Percentiles rank a stretch among this genome's conserved stretches.
These are phyloP conservation scores for Brasenia schreberi DNA, from an alignment of 164 flowering plant species.

Conservation along the genomic window DNA sequence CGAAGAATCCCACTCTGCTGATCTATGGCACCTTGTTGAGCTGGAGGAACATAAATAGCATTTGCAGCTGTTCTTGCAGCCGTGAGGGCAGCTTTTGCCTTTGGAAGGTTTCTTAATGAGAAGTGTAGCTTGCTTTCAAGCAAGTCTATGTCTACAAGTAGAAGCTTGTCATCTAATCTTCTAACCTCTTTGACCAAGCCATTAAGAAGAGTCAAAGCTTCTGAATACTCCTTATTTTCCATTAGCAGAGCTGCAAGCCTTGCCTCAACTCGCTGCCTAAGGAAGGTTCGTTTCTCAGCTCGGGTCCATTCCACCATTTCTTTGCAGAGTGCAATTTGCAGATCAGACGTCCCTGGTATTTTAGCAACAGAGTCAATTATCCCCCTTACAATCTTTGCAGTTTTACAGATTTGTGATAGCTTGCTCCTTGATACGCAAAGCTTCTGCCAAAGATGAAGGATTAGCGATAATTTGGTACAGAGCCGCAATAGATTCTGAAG, in stretches of 20 bases:
- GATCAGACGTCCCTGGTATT: slow-evolving; percentile 44
- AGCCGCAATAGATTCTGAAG: slow-evolving; percentile 34
- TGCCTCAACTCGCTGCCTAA: slow-evolving; percentile 49
- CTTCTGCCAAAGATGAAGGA: slow-evolving; percentile 47
- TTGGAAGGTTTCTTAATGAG: slow-evolving; percentile 45
- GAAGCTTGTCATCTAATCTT: slow-evolving; percentile 40
- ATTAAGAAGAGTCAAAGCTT: slow-evolving; percentile 29
- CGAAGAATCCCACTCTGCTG: slow-evolving; percentile 56
- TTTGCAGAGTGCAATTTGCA: slow-evolving; percentile 47
- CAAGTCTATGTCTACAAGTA: slow-evolving; percentile 49
- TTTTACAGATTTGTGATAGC: slow-evolving; percentile 47
- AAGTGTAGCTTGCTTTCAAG: slow-evolving; percentile 58
- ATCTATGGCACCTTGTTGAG: slow-evolving; percentile 53
- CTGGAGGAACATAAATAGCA: slow-evolving; percentile 55
- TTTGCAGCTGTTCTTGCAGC: slow-evolving; percentile 61
- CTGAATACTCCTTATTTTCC: slow-evolving; percentile 25
- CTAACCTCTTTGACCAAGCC: slow-evolving; percentile 36
- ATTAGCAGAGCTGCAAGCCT: slow-evolving; percentile 23
- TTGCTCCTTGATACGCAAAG: slow-evolving; percentile 39
- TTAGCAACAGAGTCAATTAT: slow-evolving; percentile 50
- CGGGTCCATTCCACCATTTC: slow-evolving; percentile 54
- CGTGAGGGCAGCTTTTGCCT: slow-evolving; percentile 52
- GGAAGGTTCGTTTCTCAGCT: slow-evolving; percentile 45
- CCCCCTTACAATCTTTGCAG: slow-evolving; percentile 52
- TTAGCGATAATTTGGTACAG: slow-evolving; percentile 34